Evolutionary conservation across 805 yeast species (phyloP).

Genomic region (Hanseniaspora guilliermondii): DNA sequence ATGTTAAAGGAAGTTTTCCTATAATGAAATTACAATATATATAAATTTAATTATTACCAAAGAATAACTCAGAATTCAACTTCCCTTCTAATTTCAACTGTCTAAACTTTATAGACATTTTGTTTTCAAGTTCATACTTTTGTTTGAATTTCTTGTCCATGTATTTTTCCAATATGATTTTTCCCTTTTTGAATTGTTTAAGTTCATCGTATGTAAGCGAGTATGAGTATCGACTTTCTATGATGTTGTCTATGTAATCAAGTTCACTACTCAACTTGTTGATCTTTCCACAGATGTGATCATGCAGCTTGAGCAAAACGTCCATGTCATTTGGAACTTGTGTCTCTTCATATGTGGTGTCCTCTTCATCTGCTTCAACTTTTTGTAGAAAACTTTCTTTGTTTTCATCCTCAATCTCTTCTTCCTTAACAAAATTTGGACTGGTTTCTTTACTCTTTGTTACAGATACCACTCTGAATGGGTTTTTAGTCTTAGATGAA

Average conservation of each 20-base stretch:
- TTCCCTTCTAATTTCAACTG: constrained; percentile 15
- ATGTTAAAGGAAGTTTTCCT: neutral
- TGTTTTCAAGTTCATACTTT: constrained; percentile 33
- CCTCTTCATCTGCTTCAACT: neutral
- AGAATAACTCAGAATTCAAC: constrained; percentile 4
- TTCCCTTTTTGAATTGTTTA: constrained; percentile 29
- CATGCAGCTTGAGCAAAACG: constrained; percentile 26
- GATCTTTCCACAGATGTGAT: constrained; percentile 27
- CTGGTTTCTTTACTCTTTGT: neutral
- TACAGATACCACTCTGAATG: constrained; percentile 28
- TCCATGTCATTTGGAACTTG: constrained; percentile 17
- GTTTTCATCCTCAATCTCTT: neutral
- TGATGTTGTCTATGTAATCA: constrained; percentile 26
- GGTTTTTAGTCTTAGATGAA: constrained; percentile 16
- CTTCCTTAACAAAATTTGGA: neutral
- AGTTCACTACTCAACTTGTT: constrained; percentile 31
- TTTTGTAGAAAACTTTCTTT: neutral
- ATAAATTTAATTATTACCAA: neutral
- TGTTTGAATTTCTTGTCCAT: constrained; percentile 33
- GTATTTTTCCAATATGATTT: constrained; percentile 30
- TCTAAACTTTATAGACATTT: constrained; percentile 31
- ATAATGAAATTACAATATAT: neutral
- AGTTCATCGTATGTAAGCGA: constrained; percentile 31
- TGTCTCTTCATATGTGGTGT: neutral
- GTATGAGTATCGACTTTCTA: constrained; percentile 23